Evolutionary conservation across 208 protist species (phyloP).

Genomic region (Leishmania braziliensis): DNA sequence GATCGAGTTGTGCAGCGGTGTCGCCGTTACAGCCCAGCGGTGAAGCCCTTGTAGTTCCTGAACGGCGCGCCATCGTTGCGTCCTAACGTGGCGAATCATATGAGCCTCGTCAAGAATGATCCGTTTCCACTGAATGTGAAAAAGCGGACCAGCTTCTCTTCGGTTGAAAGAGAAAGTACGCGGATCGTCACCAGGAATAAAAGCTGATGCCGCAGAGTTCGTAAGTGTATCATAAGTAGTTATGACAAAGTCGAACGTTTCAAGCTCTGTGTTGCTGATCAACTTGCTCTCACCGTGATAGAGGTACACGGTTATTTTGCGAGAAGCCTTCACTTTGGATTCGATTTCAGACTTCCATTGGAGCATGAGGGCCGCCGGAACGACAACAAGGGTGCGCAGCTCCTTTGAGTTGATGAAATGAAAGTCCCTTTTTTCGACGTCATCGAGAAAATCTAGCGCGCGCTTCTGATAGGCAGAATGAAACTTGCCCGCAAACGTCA

Average conservation of each 20-base stretch:
- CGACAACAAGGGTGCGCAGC: conserved; percentile 91
- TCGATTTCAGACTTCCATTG: conserved; percentile 94
- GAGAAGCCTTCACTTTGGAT: conserved; percentile 60
- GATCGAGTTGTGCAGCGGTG: conserved; percentile 94
- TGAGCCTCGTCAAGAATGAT: conserved; percentile 96
- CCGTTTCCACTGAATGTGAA: conserved; percentile 91
- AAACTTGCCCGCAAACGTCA: conserved; percentile 84
- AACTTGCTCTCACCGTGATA: conserved; percentile 85
- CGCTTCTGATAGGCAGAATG: conserved; percentile 77
- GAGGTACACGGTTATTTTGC: conserved; percentile 65
- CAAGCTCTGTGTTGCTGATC: conserved; percentile 72
- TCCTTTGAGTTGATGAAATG: conserved; percentile 81
- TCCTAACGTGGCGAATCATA: conserved; percentile 90
- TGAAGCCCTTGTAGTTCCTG: conserved; percentile 81
- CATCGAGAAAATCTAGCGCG: conserved; percentile 74
- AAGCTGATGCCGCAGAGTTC: conserved; percentile 58
- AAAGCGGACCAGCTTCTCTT: conserved; percentile 76
- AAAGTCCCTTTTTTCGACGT: conserved; percentile 78
- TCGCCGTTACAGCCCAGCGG: conserved; percentile 93
- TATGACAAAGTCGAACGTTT: conserved; percentile 93
- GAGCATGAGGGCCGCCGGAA: conserved; percentile 90
- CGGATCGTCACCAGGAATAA: conserved; percentile 68
- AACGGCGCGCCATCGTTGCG: conserved; percentile 82
- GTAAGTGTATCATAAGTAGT: conserved; percentile 93
- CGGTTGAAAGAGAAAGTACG: conserved; percentile 60